Evolutionary conservation across 495 filamentous ascomycete genomes (phyloP), one percentile per base, ranked within the genome.

Genomic region (Xylaria palmicola): DNA sequence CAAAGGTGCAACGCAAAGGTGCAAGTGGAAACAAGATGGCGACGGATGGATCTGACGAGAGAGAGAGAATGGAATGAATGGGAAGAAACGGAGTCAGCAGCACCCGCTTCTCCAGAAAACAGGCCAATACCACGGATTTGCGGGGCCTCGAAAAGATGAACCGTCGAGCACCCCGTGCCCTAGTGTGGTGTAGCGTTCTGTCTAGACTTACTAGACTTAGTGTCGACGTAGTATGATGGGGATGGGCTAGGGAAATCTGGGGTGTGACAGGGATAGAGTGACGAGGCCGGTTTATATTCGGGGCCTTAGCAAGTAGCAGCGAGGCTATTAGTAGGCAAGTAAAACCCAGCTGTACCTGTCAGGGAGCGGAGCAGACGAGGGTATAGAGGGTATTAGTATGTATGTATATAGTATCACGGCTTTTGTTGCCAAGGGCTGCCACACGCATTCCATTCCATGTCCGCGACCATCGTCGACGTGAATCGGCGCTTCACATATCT

Each of bases 21-120:
- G 41, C n/a, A 53, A 19, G 27, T 61, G 39, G 34, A 5, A 45
- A 22, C 9, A 9, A 43, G 41, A 17, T 30, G 40, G 48, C 7
- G 41, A 59, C 24, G 24, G 22, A 22, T 5, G 60, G 29, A 53
- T 49, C 54, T 36, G 30, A 36, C 19, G 9, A 30, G 32, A 51
- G 55, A 52, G 15, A 53, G 48, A 29, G 49, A 27, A 62, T 62
- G 45, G 48, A 53, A 64, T 59, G 56, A 41, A 60, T 43, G 15
- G 45, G 45, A 49, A 62, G 68, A 69, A 64, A 58, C 24, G 60
- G 60, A 52, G 41, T 59, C 52, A 52, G 48, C 30, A 49, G 55
- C 43, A 19, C 43, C 55, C 55, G 43, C 55, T 58, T 58, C 55
- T 58, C 55, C 55, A 58, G 55, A 56, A 43, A 56, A 30, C 22